Percentiles rank a stretch among this genome's conserved stretches.
phyloP scores from a whole-genome alignment of 2,329 filamentous ascomycete species.

The Cladosporium sp. region DNA sequence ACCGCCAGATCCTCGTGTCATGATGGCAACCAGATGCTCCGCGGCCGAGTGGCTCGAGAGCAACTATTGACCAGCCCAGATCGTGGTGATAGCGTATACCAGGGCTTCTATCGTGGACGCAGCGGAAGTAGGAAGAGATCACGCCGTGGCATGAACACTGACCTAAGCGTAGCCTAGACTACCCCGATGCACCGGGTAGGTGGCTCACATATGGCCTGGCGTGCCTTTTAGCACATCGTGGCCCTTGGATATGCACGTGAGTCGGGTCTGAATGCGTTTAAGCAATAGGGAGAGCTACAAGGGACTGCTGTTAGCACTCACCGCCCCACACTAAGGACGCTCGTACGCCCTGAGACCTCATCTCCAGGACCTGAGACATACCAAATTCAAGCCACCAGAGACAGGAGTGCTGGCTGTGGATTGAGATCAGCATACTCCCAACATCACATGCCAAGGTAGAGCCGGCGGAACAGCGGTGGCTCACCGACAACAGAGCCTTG shows the following conservation, averaged over 20 bases:
- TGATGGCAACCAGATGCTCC: background rate
- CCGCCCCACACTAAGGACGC: conserved; percentile 12
- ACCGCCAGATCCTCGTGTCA: conserved; percentile 6
- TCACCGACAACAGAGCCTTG: conserved; percentile 5
- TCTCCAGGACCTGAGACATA: conserved; percentile 20
- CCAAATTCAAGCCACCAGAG: conserved; percentile 11
- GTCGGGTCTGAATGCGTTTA: conserved; percentile 1
- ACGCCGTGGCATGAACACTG: background rate
- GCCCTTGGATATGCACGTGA: conserved; percentile 10
- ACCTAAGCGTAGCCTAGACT: background rate
- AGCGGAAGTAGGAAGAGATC: background rate
- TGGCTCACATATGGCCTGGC: background rate
- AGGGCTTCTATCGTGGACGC: background rate
- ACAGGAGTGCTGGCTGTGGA: conserved; percentile 16
- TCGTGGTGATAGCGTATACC: background rate
- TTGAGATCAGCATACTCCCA: conserved; percentile 19
- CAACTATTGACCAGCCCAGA: background rate
- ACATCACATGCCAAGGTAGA: conserved; percentile 10
- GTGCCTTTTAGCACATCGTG: background rate
- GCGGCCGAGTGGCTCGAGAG: background rate
- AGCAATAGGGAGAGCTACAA: background rate
- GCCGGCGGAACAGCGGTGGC: conserved; percentile 6
- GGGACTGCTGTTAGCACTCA: conserved; percentile 10
- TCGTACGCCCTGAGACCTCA: conserved; percentile 13
- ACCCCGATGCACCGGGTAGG: background rate